Evolutionary conservation across 768 basidiomycete species (phyloP).

Genomic region (Kwoniella pini): DNA sequence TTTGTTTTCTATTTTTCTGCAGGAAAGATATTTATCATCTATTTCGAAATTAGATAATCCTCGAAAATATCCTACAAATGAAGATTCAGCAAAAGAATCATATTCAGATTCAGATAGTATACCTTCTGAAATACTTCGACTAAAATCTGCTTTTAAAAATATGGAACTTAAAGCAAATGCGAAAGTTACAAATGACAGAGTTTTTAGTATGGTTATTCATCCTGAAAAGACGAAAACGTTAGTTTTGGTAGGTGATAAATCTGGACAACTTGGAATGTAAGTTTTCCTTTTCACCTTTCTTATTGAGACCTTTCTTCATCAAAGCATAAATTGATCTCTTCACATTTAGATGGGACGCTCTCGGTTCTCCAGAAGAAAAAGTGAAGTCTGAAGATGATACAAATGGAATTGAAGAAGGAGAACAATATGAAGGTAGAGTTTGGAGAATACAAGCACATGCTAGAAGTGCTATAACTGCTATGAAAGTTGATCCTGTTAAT

Average conservation of each 20-base stretch:
- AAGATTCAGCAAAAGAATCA: slow-evolving; percentile 21
- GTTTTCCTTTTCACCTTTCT: slow-evolving; percentile 1
- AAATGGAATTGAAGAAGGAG: slow-evolving; percentile 23
- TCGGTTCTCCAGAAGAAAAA: slow-evolving; percentile 31
- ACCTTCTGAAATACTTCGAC: slow-evolving; percentile 26
- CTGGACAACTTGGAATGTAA: slow-evolving; percentile 54
- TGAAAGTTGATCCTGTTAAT: slow-evolving; percentile 54
- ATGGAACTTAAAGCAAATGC: slow-evolving; percentile 45
- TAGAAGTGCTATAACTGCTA: slow-evolving; percentile 48
- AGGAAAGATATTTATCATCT: slow-evolving; percentile 29
- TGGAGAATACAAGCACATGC: slow-evolving; percentile 55
- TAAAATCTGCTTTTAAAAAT: slow-evolving; percentile 43
- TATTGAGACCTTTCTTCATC: neutral
- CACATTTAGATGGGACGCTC: slow-evolving; percentile 51
- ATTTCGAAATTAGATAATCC: slow-evolving; percentile 11
- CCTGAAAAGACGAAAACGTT: slow-evolving; percentile 52
- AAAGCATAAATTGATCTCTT: slow-evolving; percentile 2
- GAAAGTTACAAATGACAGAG: slow-evolving; percentile 55
- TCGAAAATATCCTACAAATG: slow-evolving; percentile 18
- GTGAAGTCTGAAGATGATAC: slow-evolving; percentile 32
- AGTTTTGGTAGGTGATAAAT: slow-evolving; percentile 55
- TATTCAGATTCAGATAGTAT: slow-evolving; percentile 26
- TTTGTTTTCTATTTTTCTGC: too few species aligned
- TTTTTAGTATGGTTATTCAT: slow-evolving; percentile 56
- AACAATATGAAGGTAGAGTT: slow-evolving; percentile 37